phyloP scores from a whole-genome alignment of 345 rosid species.

The Populus euphratica region DNA sequence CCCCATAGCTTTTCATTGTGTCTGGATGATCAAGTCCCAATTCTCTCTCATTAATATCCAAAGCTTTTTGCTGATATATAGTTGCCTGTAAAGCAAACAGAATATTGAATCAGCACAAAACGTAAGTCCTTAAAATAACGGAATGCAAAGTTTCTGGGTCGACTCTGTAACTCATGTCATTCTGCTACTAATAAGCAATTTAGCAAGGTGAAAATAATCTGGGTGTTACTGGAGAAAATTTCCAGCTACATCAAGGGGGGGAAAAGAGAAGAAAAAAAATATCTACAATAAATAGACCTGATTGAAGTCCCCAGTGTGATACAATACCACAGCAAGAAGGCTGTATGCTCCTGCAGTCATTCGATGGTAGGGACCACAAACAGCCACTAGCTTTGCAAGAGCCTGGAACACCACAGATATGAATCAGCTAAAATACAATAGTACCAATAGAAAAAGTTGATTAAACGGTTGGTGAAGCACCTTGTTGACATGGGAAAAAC shows the following conservation, averaged over 20 bases:
- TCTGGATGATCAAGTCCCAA: slow-evolving; percentile 98
- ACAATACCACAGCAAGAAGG: slow-evolving; percentile 95
- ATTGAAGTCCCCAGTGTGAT: slow-evolving; percentile 98
- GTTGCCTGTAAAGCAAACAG: slow-evolving; percentile 67
- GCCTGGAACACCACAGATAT: slow-evolving; percentile 52
- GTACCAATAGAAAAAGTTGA: background rate
- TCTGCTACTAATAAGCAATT: background rate
- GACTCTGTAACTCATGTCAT: background rate
- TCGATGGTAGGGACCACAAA: slow-evolving; percentile 96
- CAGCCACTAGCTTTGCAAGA: slow-evolving; percentile 93
- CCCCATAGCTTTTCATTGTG: slow-evolving; percentile 99
- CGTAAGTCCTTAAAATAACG: slow-evolving; percentile 18
- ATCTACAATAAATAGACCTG: slow-evolving; percentile 52
- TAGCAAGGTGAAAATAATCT: slow-evolving; percentile 4
- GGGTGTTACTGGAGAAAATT: background rate
- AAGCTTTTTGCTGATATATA: slow-evolving; percentile 94
- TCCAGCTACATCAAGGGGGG: background rate
- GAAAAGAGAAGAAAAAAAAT: background rate
- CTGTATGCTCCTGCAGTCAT: slow-evolving; percentile 99
- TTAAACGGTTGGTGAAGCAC: slow-evolving; percentile 4
- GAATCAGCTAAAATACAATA: slow-evolving; percentile 8
- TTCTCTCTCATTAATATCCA: slow-evolving; percentile 99
- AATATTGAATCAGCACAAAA: slow-evolving; percentile 14
- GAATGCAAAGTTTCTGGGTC: background rate
- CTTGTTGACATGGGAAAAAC: background rate